Evolutionary conservation across 2,329 filamentous ascomycete genomes (phyloP).

Genomic region (Stagonosporopsis cucurbitacearum): DNA sequence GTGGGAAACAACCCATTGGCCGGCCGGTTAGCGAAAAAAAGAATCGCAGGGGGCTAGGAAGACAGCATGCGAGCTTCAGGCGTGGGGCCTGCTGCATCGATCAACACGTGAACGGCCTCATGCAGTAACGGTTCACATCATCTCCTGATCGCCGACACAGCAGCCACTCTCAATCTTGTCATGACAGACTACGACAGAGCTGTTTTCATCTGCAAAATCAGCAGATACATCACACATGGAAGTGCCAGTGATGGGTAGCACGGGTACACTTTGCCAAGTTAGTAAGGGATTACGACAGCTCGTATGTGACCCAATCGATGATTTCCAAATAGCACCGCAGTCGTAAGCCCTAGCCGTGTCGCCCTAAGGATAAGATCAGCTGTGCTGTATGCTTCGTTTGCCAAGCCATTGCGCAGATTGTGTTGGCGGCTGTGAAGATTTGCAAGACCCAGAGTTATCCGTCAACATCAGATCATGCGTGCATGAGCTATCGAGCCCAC

Average conservation of each 20-base stretch:
- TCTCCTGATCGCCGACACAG: not conserved
- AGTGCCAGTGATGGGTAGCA: slow-evolving; percentile 3
- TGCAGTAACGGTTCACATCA: not conserved
- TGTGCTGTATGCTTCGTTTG: not conserved
- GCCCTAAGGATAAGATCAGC: not conserved
- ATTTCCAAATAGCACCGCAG: slow-evolving; percentile 1
- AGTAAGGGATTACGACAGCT: slow-evolving; percentile 7
- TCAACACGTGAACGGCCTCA: not conserved
- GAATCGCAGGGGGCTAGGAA: not conserved
- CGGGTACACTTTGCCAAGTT: slow-evolving; percentile 9
- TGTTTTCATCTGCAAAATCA: not conserved
- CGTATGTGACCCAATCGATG: not conserved
- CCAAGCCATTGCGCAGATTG: not conserved
- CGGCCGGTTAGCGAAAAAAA: not conserved
- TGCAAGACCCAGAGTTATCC: slow-evolving; percentile 7
- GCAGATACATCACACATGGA: slow-evolving; percentile 4
- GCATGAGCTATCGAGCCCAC: not conserved
- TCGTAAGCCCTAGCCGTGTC: not conserved
- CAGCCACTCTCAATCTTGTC: not conserved
- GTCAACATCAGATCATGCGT: slow-evolving; percentile 5
- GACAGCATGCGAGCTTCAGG: too few species aligned
- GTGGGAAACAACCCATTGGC: not conserved
- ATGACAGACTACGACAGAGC: not conserved
- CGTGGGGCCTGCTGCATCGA: not conserved
- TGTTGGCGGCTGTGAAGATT: slow-evolving; percentile 2